Evolutionary conservation across 2,329 filamentous ascomycete species (phyloP).

Genomic region (Phialophora macrospora): DNA sequence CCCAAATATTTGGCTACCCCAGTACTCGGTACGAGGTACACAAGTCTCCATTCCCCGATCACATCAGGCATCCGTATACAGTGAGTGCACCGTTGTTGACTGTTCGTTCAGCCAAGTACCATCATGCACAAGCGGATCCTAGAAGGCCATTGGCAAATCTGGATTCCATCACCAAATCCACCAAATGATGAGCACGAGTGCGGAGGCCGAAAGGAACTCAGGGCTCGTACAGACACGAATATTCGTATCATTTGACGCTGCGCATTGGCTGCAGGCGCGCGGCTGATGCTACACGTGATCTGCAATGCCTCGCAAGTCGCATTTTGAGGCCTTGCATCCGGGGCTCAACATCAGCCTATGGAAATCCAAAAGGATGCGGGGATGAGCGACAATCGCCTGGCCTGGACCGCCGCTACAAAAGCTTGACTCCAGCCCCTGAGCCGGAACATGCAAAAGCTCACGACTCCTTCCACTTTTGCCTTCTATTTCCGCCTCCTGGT

Average conservation of each 20-base stretch:
- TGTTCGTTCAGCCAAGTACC: neutral
- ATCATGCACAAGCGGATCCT: neutral
- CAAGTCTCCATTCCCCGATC: neutral
- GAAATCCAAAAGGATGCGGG: neutral
- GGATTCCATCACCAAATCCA: neutral
- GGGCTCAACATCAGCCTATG: neutral
- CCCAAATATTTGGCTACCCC: too few relatives aligned
- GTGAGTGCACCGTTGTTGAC: neutral
- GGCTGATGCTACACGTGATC: too few relatives aligned
- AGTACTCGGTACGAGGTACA: too few relatives aligned
- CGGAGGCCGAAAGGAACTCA: too few relatives aligned
- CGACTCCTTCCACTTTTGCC: constrained; percentile 2
- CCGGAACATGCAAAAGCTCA: neutral
- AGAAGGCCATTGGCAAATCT: neutral
- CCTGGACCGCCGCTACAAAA: constrained; percentile 1
- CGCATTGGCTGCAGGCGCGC: too few relatives aligned
- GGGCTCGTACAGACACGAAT: too few relatives aligned
- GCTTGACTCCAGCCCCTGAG: constrained; percentile 9
- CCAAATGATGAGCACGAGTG: too few relatives aligned
- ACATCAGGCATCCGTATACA: neutral
- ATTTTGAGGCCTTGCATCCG: neutral
- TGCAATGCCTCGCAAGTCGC: too few relatives aligned
- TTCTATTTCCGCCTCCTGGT: constrained; percentile 6
- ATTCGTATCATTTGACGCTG: too few relatives aligned
- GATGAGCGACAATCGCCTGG: neutral